Conservation (phyloP, 768 basidiomycete genomes). For the Boletus reticulatus region DNA sequence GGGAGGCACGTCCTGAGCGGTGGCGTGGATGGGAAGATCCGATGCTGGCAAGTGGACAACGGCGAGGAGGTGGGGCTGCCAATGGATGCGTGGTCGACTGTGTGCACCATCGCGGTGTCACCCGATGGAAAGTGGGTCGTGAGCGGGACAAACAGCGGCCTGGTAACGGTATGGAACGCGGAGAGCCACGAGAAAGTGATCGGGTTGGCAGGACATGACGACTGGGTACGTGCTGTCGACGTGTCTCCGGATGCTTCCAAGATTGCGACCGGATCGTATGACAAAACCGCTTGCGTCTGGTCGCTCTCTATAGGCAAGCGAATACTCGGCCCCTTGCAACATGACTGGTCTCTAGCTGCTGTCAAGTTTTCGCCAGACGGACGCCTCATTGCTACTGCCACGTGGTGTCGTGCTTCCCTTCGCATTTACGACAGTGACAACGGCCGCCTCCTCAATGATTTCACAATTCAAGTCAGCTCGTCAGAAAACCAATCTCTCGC, state of each 20-base stretch:
- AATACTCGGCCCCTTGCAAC: not conserved
- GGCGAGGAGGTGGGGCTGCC: slow-evolving; percentile 3
- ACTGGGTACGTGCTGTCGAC: slow-evolving; percentile 6
- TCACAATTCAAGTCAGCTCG: slow-evolving; percentile 4
- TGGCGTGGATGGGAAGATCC: slow-evolving; percentile 1
- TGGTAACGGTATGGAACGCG: slow-evolving; percentile 2
- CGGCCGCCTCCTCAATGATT: not conserved
- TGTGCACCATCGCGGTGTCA: slow-evolving; percentile 2
- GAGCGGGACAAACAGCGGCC: slow-evolving; percentile 3
- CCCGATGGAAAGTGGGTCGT: slow-evolving; percentile 1
- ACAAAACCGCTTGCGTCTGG: slow-evolving; percentile 9
- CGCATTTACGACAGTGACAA: slow-evolving; percentile 2
- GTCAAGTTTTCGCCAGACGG: slow-evolving; percentile 12
- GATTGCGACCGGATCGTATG: slow-evolving; percentile 6
- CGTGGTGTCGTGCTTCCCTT: not conserved
- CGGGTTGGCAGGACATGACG: not conserved
- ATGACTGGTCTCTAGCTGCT: slow-evolving; percentile 1
- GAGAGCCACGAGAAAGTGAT: not conserved
- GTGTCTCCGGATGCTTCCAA: not conserved
- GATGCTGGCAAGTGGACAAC: not conserved
- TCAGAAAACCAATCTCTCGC: slow-evolving; percentile 5
- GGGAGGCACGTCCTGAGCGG: slow-evolving; percentile 7
- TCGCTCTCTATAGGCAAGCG: not conserved
- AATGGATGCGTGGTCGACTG: slow-evolving; percentile 4
- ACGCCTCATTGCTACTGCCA: slow-evolving; percentile 3